These are phyloP conservation scores for Mayamaea pseudoterrestris DNA, from an alignment of 108 stramenopile genomes.

Conservation along the genomic window DNA sequence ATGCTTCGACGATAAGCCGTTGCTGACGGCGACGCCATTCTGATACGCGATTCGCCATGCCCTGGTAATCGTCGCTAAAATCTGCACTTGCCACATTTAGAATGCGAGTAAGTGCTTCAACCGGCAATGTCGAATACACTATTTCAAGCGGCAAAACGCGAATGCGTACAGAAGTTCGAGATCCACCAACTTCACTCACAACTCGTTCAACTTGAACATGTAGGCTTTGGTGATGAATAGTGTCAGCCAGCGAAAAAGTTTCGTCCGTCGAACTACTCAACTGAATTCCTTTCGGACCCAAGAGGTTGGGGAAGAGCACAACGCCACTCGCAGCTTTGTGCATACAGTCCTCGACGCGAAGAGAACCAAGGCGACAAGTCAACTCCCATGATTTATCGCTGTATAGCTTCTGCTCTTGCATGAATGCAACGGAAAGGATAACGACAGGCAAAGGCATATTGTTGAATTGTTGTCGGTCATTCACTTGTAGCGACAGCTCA, in stretches of 20 bases:
- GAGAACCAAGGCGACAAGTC: conserved; percentile 18
- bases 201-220: no score
- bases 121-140: conserved; percentile 42
- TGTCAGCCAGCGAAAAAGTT: background rate
- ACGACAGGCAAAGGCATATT: conserved; percentile 16
- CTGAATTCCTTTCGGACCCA: background rate
- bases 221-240: no score
- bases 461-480: conserved; percentile 26
- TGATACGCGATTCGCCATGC: conserved; percentile 22
- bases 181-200: no score
- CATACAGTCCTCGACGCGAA: conserved; percentile 19
- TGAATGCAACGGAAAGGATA: conserved; percentile 21
- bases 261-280: background rate
- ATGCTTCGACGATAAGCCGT: conserved; percentile 28
- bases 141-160: conserved; percentile 46
- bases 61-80: conserved; percentile 46
- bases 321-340: background rate
- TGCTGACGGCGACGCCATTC: conserved; percentile 38
- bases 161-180: conserved; percentile 4
- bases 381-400: conserved; percentile 36
- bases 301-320: background rate
- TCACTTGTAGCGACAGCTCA: conserved; percentile 32
- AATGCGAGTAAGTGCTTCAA: conserved; percentile 40
- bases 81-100: conserved; percentile 49
- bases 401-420: conserved; percentile 22